Percentiles rank a stretch among this genome's conserved stretches.
These are phyloP conservation scores for Wallacemonas rigidus DNA, from an alignment of 208 protist genomes.

Conservation along the genomic window DNA sequence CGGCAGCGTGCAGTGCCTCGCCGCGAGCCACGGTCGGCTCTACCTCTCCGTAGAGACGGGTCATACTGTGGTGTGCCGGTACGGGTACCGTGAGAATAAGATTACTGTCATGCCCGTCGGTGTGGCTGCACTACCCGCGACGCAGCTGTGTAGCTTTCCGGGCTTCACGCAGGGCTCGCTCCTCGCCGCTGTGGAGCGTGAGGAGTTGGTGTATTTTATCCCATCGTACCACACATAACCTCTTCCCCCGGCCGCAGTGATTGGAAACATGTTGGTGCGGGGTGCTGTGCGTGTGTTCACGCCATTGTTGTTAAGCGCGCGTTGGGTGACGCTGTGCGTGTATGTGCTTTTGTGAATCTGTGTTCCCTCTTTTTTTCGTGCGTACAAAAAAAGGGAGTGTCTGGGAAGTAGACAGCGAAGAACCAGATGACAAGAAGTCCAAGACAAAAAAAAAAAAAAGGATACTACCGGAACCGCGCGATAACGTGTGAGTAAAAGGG, in stretches of 20 bases:
- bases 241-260: constrained; percentile 4
- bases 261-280: not conserved
- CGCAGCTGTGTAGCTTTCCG: constrained; percentile 44
- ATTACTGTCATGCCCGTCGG: constrained; percentile 70
- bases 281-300: not conserved
- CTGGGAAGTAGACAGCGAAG: too few relatives aligned
- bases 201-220: constrained; percentile 52
- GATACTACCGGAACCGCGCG: too few relatives aligned
- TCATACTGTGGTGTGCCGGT: constrained; percentile 78
- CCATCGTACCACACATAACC: constrained; percentile 72
- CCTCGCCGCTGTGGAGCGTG: constrained; percentile 63
- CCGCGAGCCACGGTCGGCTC: constrained; percentile 62
- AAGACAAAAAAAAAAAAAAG: constrained; percentile 2
- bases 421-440: not conserved
- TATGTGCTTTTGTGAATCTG: too few relatives aligned
- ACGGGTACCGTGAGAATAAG: constrained; percentile 32
- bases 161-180: constrained; percentile 69
- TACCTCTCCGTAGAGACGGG: constrained; percentile 72
- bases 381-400: too few relatives aligned
- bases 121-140: constrained; percentile 52
- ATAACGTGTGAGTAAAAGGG: too few relatives aligned
- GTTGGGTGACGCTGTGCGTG: too few relatives aligned
- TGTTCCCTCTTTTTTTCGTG: too few relatives aligned
- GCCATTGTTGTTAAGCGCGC: not conserved
- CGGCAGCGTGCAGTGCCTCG: constrained; percentile 51